These are phyloP conservation scores for Aulographum hederae DNA, from an alignment of 2,329 filamentous ascomycete genomes.

Conservation along the genomic window DNA sequence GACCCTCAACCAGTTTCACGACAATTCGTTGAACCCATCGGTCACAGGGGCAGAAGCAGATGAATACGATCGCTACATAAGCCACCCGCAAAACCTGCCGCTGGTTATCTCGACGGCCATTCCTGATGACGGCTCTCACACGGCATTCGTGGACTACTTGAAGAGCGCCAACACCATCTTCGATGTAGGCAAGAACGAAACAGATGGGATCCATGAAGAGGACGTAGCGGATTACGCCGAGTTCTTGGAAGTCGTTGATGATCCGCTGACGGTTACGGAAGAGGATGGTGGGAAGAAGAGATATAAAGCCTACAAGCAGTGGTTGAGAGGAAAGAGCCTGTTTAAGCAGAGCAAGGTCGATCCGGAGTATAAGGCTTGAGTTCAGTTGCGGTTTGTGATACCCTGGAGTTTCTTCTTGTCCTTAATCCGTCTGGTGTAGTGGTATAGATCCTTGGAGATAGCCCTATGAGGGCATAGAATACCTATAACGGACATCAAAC, in stretches of 20 bases:
- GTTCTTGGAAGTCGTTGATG: conserved; percentile 58
- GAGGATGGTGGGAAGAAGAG: conserved; percentile 83
- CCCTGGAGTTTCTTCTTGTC: too few species aligned
- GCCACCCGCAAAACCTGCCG: conserved; percentile 74
- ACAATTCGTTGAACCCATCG: conserved; percentile 69
- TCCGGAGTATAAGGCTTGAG: conserved; percentile 21
- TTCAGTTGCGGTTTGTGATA: too few species aligned
- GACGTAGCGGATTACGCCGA: conserved; percentile 59
- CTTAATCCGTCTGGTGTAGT: too few species aligned
- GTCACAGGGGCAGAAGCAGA: conserved; percentile 60
- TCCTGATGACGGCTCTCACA: conserved; percentile 23
- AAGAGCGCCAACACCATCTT: conserved; percentile 17
- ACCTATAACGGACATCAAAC: too few species aligned
- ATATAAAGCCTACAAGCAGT: conserved; percentile 92
- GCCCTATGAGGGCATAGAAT: too few species aligned
- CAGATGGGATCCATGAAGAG: conserved; percentile 33
- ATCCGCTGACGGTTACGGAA: conserved; percentile 71
- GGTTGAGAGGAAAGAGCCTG: conserved; percentile 83
- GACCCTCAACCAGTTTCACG: conserved; percentile 73
- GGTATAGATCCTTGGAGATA: too few species aligned
- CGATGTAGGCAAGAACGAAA: neutral
- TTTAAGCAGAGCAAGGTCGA: conserved; percentile 64
- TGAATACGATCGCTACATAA: conserved; percentile 79
- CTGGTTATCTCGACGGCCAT: conserved; percentile 57
- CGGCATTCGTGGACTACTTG: conserved; percentile 68